Evolutionary conservation across 2,329 filamentous ascomycete species (phyloP), one percentile per base, ranked within the genome.

Genomic region (Verticillium albo-atrum): DNA sequence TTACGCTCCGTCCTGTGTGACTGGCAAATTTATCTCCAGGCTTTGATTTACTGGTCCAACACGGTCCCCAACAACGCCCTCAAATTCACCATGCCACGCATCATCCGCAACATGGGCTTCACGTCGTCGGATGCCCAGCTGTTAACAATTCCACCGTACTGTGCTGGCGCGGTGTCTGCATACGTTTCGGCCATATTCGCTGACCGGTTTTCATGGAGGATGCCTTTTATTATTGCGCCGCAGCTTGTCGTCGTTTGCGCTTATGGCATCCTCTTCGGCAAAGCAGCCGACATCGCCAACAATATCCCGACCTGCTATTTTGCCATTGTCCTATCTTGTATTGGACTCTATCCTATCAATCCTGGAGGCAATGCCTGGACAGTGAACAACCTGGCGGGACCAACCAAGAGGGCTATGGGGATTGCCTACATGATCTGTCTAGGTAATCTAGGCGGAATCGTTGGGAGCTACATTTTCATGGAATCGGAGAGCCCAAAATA

Each of bases 11-110:
- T 77, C 34, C 54, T 79, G 10, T 68, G 66, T 4, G 78, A 81
- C 64, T 79, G 76, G 75, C 77, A 82, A 64, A 72, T 72, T 4
- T 73, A 71, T 30, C 66, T 72, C 6, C 63, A 79, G 1, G 73
- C 74, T 4, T 62, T 80, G 23, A 70, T 73, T 59, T 75, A 71
- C 59, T 75, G 71, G 71, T 75, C 72, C 55, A 76, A 76, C 55
- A 66, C 74, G 0, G 71, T 75, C 1, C 68, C 70, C 3, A 72
- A 68, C 37, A 69, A 73, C 59, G 72, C 68, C 0, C 62, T 69
- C 58, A 69, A 67, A 28, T 69, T 71, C 54, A 67, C 65, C 15
- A 61, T 69, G 59, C 75, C 75, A 0, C 66, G 70, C 23, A 77
- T 78, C 56, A 76, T 76, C 47, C 65, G 68, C 37, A 68, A 70